phyloP scores from a whole-genome alignment of 1,139 yeast genomes.

The Yamadazyma pseudoaaseri region DNA sequence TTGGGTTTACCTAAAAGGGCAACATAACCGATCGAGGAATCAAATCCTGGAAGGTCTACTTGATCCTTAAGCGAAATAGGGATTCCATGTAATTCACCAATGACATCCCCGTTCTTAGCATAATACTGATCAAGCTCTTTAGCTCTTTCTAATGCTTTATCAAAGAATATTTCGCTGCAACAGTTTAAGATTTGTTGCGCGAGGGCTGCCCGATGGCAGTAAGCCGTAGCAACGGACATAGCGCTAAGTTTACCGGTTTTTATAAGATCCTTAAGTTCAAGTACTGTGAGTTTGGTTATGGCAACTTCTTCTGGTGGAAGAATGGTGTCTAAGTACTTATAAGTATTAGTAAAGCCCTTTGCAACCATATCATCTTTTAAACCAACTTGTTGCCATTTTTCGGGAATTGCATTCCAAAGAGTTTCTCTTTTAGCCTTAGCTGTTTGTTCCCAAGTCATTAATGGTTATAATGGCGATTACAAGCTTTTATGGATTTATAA shows the following conservation, averaged over 20 bases:
- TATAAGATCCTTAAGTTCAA: constrained; percentile 6
- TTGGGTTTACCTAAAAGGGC: constrained; percentile 28
- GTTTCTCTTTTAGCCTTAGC: constrained; percentile 16
- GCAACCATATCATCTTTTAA: constrained; percentile 9
- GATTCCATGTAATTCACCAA: constrained; percentile 67
- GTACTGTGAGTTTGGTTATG: constrained; percentile 15
- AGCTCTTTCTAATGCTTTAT: constrained; percentile 26
- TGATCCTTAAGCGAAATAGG: constrained; percentile 63
- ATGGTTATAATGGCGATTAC: background rate
- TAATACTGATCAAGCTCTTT: constrained; percentile 36
- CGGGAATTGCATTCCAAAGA: constrained; percentile 20
- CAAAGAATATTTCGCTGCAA: constrained; percentile 31
- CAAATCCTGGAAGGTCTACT: constrained; percentile 44
- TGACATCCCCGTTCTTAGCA: constrained; percentile 27
- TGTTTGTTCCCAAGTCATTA: constrained; percentile 16
- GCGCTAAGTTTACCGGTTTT: constrained; percentile 4
- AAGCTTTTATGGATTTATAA: constrained; percentile 1
- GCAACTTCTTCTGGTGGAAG: constrained; percentile 17
- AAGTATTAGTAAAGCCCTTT: constrained; percentile 10
- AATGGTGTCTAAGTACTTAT: constrained; percentile 14
- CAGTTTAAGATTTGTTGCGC: constrained; percentile 44
- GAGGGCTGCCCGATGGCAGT: constrained; percentile 31
- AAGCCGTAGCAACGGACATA: constrained; percentile 9
- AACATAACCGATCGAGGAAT: constrained; percentile 45
- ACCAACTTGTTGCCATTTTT: constrained; percentile 18